Evolutionary conservation across 352 stramenopile species (phyloP).

Genomic region (Phytopythium litorale): DNA sequence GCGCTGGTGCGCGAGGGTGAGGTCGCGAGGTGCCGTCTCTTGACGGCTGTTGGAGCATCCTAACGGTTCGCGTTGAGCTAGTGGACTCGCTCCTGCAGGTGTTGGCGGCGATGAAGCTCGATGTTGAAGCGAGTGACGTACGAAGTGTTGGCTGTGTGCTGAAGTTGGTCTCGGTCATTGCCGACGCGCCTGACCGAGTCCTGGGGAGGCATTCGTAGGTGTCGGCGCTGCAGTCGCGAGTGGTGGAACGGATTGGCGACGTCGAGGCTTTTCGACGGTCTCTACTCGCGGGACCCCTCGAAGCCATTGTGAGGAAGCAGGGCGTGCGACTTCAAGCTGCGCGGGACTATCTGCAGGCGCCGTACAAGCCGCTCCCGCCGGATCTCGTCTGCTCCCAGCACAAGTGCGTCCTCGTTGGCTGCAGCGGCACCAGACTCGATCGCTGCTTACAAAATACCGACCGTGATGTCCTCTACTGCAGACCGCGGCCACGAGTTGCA

Average conservation of each 20-base stretch:
- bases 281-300: constrained; percentile 35
- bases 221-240: not conserved
- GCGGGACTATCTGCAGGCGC: constrained; percentile 24
- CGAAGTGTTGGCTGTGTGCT: not conserved
- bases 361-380: constrained; percentile 10
- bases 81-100: constrained; percentile 27
- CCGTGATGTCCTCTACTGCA: not conserved
- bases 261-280: constrained; percentile 39
- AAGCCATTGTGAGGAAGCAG: constrained; percentile 50
- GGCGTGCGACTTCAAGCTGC: constrained; percentile 25
- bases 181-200: not conserved
- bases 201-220: not conserved
- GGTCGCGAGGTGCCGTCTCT: not conserved
- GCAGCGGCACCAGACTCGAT: not conserved
- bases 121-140: constrained; percentile 10
- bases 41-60: not conserved
- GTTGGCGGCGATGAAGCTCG: constrained; percentile 6
- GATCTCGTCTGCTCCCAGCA: constrained; percentile 4
- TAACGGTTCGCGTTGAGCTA: constrained; percentile 1
- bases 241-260: constrained; percentile 35
- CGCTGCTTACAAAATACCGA: not conserved
- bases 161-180: not conserved
- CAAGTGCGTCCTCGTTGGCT: too few species aligned
- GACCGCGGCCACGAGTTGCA: constrained; percentile 15
- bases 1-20: constrained; percentile 43